Evolutionary conservation across 257 asterid genomes (phyloP).

Genomic region (Fraxinus cuspidata): DNA sequence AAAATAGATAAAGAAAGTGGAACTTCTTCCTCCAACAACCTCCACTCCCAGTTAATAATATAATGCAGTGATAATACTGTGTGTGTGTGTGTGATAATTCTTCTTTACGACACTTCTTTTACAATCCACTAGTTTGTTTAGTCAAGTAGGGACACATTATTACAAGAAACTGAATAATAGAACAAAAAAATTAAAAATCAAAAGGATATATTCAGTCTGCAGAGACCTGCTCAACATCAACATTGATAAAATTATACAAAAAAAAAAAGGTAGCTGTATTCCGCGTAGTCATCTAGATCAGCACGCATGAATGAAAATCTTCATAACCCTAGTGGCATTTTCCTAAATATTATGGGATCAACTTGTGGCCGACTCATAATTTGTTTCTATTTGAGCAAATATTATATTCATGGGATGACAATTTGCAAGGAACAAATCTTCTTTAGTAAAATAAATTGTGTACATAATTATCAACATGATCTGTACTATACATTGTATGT

Average conservation of each 20-base stretch:
- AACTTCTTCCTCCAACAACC: too few relatives aligned
- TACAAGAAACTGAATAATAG: too few relatives aligned
- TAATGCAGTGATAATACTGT: too few relatives aligned
- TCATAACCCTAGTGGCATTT: constrained; percentile 3
- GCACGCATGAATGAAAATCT: neutral
- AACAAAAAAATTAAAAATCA: too few relatives aligned
- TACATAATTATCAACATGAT: neutral
- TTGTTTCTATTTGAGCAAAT: neutral
- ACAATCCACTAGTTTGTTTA: too few relatives aligned
- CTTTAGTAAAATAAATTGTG: neutral
- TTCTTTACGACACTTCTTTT: too few relatives aligned
- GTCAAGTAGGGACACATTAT: too few relatives aligned
- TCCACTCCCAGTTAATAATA: too few relatives aligned
- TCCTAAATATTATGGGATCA: neutral
- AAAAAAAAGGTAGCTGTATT: neutral
- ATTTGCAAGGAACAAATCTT: neutral
- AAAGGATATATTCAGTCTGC: too few relatives aligned
- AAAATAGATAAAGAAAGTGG: too few relatives aligned
- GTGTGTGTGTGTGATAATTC: too few relatives aligned
- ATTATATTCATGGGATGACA: neutral
- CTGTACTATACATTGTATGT: neutral
- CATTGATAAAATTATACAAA: too few relatives aligned
- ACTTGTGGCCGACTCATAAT: neutral
- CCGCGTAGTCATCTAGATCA: neutral
- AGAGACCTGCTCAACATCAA: neutral